Evolutionary conservation across 2,329 filamentous ascomycete species (phyloP), one percentile per base, ranked within the genome.

Genomic region (Pestalotiopsis fici): DNA sequence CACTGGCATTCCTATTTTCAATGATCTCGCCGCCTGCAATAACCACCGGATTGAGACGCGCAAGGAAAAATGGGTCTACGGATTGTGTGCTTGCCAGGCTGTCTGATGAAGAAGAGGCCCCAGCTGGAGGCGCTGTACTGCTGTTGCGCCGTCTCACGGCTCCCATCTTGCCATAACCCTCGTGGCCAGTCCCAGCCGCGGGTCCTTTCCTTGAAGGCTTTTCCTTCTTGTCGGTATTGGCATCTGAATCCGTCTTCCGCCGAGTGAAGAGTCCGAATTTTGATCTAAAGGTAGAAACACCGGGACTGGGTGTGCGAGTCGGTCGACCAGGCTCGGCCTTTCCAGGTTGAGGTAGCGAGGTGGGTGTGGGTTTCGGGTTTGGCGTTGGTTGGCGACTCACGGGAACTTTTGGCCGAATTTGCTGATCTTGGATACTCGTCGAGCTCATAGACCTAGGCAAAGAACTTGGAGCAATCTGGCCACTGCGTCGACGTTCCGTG

Each of bases 131-230:
- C 7, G 84, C 80, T 23, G 83, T 81, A 73, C 88, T 90, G 68
- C 86, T 88, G 73, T 90, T 93, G 65, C 91, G 87, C 35, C 91
- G 87, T 67, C 90, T 87, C 35, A 83, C 74, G 4, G 85, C 82
- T 2, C 90, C 89, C 66, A 93, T 83, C 66, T 87, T 87, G 0
- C 91, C 91, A 74, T 95, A 95, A 1, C 92, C 92, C 81, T 98
- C 95, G 74, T 98, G 94, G 0, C 95, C 95, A 47, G 95, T 98
- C n/a, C 95, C 95, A 54, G 95, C 95, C 18, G 87, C 89, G 25
- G 95, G 95, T 0, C 95, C 95, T 78, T 94, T 95, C 31, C 92
- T 87, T 27, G 82, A 69, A 7, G 82, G 75, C 70, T 86, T 89
- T 9, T 90, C 89, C 47, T 86, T 84, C 75, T 86, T 89, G n/a